Base-by-base conservation (phyloP, 2,329 filamentous ascomycete genomes). In the Aureobasidium subglaciale region DNA sequence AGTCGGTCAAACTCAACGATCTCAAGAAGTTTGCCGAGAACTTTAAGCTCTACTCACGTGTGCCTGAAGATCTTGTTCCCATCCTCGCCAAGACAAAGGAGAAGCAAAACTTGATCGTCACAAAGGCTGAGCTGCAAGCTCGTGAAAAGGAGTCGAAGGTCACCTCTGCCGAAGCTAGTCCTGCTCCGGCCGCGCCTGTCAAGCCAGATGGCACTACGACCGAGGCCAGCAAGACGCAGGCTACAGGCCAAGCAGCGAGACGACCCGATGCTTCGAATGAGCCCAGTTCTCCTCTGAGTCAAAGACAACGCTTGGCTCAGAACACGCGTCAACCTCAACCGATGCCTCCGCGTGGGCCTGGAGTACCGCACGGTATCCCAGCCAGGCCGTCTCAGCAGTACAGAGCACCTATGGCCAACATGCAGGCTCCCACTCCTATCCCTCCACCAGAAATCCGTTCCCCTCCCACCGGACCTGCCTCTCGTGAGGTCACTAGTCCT, bases 1-100 rank as follows among this genome's bases (percentile, higher is more conserved):
- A 95, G 69, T 90, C 91, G 62, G 84, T 93, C 61, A 96, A 95
- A 71, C 72, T 99, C 59, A 95, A 89, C 58, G 93, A 99, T 72
- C 74, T 99, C 57, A 95, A 93, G 77, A 96, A 92, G 67, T 99
- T 99, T 70, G 90, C 93, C 1, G 82, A 85, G 63, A 93, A 82
- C 67, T 99, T 99, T 78, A 97, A 97, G 73, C 81, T 99, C 16
- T 86, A 88, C 48, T 96, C 92, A 2, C 90, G 91, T 5, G 90
- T 99, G 10, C 93, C 93, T 1, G 85, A 82, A 50, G 93, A 99
- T 70, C 74, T 99, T 32, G 90, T 99, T 25, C 86, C 89, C 1
- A 99, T 99, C 62, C 86, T 99, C 59, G 92, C 93, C 57, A 99
- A 97, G 69, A 93, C 99, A 67, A 90, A 90, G n/a, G 80, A 77